Base-by-base conservation (phyloP, 805 yeast species). In the Candida rishiriensis region DNA sequence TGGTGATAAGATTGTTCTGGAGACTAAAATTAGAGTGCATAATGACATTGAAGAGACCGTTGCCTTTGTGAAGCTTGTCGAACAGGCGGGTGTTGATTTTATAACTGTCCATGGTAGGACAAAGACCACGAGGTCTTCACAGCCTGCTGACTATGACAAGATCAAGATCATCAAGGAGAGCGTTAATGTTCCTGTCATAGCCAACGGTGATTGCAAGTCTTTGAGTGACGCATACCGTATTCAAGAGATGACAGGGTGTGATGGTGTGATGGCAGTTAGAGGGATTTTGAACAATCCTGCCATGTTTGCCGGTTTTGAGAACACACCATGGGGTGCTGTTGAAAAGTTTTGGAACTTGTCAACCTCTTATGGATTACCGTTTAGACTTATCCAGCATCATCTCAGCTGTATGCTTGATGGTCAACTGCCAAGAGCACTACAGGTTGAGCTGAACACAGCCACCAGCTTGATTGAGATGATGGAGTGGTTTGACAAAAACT, bases 181-280 rank as follows among this genome's bases (percentile, higher is more conserved):
- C n/a, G 78, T 76, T 3, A 58, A 53, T 3, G 79, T 84, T 0
- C 98, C 97, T 0, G 89, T 93, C 1, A 84, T 93, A n/a, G 97
- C 98, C 2, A 93, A 93, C 58, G 99, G 99, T n/a, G 98, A 93
- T 64, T 90, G 96, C 57, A 85, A 85, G 56, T 59, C 75, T 0
- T 65, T 80, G 18, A 67, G 71, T 14, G 96, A 88, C 59, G 83
- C 85, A n/a, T 55, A 68, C 36, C 58, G 61, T 15, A 90, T 91
- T 26, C 78, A 79, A 0, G 66, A 75, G 11, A 60, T 61, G 41
- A 89, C 98, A 0, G 84, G 85, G 1, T 88, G 80, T 34, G 93
- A 88, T 60, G 99, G 98, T 8, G 85, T 93, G 8, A 93, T 93
- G 99, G 84, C 97, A 2, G 99, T 87, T 1, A 69, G 99, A 49